Percentiles rank a stretch among this genome's conserved stretches.
Evolutionary conservation across 495 filamentous ascomycete genomes (phyloP).

Genomic region (Glutinoglossum americanum): DNA sequence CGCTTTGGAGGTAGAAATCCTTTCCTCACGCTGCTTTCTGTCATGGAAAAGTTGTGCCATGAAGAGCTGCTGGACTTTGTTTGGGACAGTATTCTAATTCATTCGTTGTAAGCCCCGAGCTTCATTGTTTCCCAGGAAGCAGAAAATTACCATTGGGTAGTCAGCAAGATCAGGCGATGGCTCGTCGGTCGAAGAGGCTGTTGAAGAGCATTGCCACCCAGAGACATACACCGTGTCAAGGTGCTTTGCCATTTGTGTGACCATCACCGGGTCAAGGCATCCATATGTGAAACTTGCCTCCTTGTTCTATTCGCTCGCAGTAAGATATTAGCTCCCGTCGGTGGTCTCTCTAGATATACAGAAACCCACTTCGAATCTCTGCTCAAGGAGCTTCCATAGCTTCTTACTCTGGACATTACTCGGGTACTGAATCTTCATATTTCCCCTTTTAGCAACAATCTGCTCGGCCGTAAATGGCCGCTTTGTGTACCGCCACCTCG

Average conservation of each 20-base stretch:
- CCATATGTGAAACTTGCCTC: constrained; percentile 89
- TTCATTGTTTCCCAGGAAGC: not conserved
- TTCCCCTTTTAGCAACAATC: constrained; percentile 87
- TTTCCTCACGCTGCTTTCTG: constrained; percentile 93
- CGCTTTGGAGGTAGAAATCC: constrained; percentile 52
- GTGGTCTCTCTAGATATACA: not conserved
- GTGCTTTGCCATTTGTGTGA: constrained; percentile 98
- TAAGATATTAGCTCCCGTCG: not conserved
- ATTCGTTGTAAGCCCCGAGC: not conserved
- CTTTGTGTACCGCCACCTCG: constrained; percentile 81
- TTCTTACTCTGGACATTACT: constrained; percentile 81
- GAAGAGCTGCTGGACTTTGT: constrained; percentile 93
- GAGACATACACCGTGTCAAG: constrained; percentile 97
- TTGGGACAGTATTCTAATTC: constrained; percentile 76
- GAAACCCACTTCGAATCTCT: constrained; percentile 49
- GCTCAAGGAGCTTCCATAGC: constrained; percentile 76
- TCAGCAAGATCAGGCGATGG: constrained; percentile 95
- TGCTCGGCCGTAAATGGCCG: constrained; percentile 89
- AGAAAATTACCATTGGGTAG: constrained; percentile 70
- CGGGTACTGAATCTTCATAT: constrained; percentile 76
- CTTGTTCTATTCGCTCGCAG: constrained; percentile 31
- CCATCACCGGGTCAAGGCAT: constrained; percentile 90
- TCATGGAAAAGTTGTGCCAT: constrained; percentile 98
- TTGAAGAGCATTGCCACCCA: constrained; percentile 96
- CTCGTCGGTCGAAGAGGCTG: constrained; percentile 81